phyloP scores from a whole-genome alignment of 1,284 basidiomycete genomes.

The Ceratorhiza oryzae-sativae region DNA sequence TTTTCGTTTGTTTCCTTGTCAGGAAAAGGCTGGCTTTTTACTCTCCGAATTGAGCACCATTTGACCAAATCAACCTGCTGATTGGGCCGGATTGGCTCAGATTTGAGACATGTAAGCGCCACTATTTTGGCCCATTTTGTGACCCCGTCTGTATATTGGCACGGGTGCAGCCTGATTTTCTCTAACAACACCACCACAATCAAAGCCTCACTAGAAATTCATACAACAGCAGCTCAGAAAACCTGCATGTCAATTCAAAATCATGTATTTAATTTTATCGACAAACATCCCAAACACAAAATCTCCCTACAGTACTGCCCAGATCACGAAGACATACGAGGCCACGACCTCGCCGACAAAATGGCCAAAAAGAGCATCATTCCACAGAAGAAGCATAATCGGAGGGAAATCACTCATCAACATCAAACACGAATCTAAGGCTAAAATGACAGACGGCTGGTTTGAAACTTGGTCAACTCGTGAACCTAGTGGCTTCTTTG shows the following conservation, averaged over 20 bases:
- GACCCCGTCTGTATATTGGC: no score
- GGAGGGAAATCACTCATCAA: slow-evolving; percentile 24
- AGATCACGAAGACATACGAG: slow-evolving; percentile 48
- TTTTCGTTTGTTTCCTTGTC: no score
- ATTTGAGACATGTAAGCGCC: no score
- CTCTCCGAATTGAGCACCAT: no score
- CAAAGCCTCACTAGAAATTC: neutral
- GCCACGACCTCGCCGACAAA: slow-evolving; percentile 49
- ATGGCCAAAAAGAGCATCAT: slow-evolving; percentile 48
- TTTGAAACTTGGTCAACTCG: neutral
- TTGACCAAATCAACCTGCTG: no score
- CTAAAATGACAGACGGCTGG: slow-evolving; percentile 43
- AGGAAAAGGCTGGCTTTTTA: no score
- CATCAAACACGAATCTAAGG: slow-evolving; percentile 42
- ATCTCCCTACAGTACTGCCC: slow-evolving; percentile 48
- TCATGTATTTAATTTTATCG: neutral
- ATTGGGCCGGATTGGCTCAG: no score
- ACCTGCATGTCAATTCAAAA: neutral
- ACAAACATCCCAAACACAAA: neutral
- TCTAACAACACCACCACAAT: neutral
- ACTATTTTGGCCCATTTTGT: no score
- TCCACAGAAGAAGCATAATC: neutral
- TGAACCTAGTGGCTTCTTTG: slow-evolving; percentile 44
- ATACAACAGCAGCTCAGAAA: neutral
- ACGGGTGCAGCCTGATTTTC: no score